Evolutionary conservation across 2,329 filamentous ascomycete species (phyloP), one percentile per base, ranked within the genome.

Genomic region (Penicillium sp.): DNA sequence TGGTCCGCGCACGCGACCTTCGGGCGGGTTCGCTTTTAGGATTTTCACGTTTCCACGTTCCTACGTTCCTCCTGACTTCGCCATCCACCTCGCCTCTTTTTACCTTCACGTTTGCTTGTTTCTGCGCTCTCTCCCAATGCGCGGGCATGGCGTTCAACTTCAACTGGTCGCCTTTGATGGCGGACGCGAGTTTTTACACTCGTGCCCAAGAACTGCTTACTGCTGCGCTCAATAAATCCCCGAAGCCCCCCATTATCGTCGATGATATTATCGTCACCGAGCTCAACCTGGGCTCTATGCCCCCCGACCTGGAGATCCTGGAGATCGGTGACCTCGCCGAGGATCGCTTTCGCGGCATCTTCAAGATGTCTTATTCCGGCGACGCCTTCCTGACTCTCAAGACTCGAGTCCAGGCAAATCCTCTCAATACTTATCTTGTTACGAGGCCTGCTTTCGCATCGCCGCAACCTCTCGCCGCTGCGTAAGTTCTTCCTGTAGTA

Each of bases 151-250:
- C 93, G 60, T 98, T 98, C 86, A 97, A 97, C 78, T 98, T 98
- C 87, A 97, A 97, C 88, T 98, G 93, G 93, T 95, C 89, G 80
- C 93, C 93, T 66, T 80, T 98, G 57, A 93, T 94, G 74, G 91
- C 91, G 66, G 93, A 97, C 75, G 91, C 88, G 64, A 81, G 84
- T 60, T 93, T 93, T 71, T 91, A 91, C 73, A 82, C 86, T 67
- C 86, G 89, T 60, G 91, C 93, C 42, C 87, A 90, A 69, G 90
- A 97, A 68, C 86, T 97, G 69, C 80, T 98, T 61, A 98, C 93
- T 22, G 85, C 87, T 47, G 93, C 93, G 28, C 78, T 98, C 63
- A 98, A 98, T 79, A 97, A 97, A 74, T 93, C 88, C 44, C 90
- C 91, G 31, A 97, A 97, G 66, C 93, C 93, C 47, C 93, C 93